These are phyloP conservation scores for Aureobasidium sp. DNA, from an alignment of 2,329 filamentous ascomycete species.

Conservation along the genomic window DNA sequence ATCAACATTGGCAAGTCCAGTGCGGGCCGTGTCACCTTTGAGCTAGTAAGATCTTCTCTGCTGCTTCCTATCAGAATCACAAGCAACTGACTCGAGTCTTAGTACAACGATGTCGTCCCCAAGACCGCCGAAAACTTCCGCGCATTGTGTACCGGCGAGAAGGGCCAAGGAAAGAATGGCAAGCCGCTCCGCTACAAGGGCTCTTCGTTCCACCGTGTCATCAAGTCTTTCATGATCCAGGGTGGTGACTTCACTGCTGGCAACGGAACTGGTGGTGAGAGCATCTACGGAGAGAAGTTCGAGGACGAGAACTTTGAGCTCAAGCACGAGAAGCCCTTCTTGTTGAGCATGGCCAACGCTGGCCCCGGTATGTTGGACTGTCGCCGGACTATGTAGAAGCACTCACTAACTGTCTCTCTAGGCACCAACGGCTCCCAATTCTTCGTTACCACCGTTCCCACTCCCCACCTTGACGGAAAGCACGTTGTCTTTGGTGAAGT, in stretches of 20 bases:
- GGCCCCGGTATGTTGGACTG: conserved; percentile 60
- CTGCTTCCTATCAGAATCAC: not conserved
- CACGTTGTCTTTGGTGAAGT: conserved; percentile 97
- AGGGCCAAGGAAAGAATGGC: conserved; percentile 72
- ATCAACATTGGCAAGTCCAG: conserved; percentile 69
- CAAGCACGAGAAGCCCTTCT: conserved; percentile 88
- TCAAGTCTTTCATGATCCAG: conserved; percentile 98
- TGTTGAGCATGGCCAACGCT: conserved; percentile 96
- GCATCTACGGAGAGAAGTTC: conserved; percentile 96
- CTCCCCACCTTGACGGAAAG: conserved; percentile 89
- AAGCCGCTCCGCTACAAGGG: conserved; percentile 90
- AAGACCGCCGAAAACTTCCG: conserved; percentile 98
- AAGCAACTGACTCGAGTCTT: not conserved
- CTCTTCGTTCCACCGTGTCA: conserved; percentile 88
- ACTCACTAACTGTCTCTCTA: conserved; percentile 31
- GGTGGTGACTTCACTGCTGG: conserved; percentile 94
- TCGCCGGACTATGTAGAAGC: conserved; percentile 12
- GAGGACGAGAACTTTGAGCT: conserved; percentile 91
- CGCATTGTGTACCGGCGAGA: conserved; percentile 88
- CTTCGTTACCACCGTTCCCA: conserved; percentile 94
- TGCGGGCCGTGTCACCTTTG: conserved; percentile 75
- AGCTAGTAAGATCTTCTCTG: conserved; percentile 54
- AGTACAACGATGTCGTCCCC: conserved; percentile 62
- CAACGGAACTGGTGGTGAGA: conserved; percentile 93
- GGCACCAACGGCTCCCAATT: conserved; percentile 97